Evolutionary conservation across 2,329 filamentous ascomycete genomes (phyloP).

Genomic region (Falciphora oryzae): DNA sequence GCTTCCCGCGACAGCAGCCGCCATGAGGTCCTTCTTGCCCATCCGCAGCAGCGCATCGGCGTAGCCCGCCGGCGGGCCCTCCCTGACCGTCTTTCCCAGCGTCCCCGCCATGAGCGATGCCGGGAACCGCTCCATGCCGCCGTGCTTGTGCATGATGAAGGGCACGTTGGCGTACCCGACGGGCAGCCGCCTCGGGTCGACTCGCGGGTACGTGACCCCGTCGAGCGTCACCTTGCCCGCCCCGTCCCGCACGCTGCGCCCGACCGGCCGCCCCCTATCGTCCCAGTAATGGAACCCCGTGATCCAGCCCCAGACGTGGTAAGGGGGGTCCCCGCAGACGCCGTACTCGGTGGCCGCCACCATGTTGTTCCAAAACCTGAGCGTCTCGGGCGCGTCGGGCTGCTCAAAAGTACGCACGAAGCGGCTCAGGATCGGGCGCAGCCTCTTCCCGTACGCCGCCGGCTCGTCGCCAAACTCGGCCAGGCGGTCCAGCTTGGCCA

Average conservation of each 20-base stretch:
- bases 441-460: conserved; percentile 28
- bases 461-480: conserved; percentile 38
- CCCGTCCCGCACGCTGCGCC: background rate
- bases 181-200: conserved; percentile 24
- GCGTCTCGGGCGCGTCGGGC: conserved; percentile 25
- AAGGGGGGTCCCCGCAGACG: conserved; percentile 26
- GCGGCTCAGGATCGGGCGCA: conserved; percentile 37
- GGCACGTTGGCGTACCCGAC: conserved; percentile 35
- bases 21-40: conserved; percentile 6
- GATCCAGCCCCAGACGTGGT: conserved; percentile 41
- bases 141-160: conserved; percentile 30
- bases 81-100: conserved; percentile 21
- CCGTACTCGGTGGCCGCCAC: conserved; percentile 28
- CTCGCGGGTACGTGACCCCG: conserved; percentile 22
- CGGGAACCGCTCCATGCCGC: conserved; percentile 20
- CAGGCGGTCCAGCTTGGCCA: conserved; percentile 36
- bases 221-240: conserved; percentile 14
- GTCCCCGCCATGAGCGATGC: conserved; percentile 33
- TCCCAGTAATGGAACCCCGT: conserved; percentile 42
- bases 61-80: conserved; percentile 20
- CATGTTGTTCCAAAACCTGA: conserved; percentile 38
- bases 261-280: conserved; percentile 25
- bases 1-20: background rate
- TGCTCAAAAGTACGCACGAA: conserved; percentile 40
- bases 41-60: conserved; percentile 27